Evolutionary conservation across 129 eudicot species (phyloP), one percentile per base, ranked within the genome.

Genomic region (Helianthus tuberosus): DNA sequence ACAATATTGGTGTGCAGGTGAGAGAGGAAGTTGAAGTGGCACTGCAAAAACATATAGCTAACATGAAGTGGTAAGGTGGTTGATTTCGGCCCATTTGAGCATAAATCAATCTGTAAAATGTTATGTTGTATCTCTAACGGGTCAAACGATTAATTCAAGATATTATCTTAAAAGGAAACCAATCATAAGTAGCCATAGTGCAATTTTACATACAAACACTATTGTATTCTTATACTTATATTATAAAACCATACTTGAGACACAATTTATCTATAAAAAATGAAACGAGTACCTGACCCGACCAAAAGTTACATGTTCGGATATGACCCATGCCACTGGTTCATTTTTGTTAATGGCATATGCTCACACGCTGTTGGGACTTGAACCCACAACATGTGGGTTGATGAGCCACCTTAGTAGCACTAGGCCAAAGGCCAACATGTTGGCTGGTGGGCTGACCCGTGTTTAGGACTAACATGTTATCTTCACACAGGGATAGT

Each of bases 1-100:
- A 60, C 16, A 29, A 58, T 83, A 63, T 74, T 68, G 15, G 29
- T 47, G 6, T 54, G 69, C 89, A 94, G 98, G 93, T 94, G 41
- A 90, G 77, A 75, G 98, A 94, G 79, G 97, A 94, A 84, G 88
- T 94, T 73, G 98, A 94, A 75, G 67, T 74, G 64, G 97, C 97
- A 6, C 73, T 94, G 72, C 75, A 79, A 48, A 94, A 88, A 79
- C 80, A 94, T 53, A 72, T 81, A 44, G 73, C 79, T 38, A 82
- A 75, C 68, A 83, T 85, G 90, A 86, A 88, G 77, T 52, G 97
- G 98, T 94, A 87, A 67, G 86, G 11, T 47, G 9, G 55, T 38
- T 54, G 54, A 32, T 50, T 35, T 69, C 14, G 47, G 16, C 35
- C 8, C 23, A 1, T 17, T 36, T 53, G 59, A 25, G 16, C 54